Conservation (phyloP, 441 rosid species). For the Biscutella laevigata region DNA sequence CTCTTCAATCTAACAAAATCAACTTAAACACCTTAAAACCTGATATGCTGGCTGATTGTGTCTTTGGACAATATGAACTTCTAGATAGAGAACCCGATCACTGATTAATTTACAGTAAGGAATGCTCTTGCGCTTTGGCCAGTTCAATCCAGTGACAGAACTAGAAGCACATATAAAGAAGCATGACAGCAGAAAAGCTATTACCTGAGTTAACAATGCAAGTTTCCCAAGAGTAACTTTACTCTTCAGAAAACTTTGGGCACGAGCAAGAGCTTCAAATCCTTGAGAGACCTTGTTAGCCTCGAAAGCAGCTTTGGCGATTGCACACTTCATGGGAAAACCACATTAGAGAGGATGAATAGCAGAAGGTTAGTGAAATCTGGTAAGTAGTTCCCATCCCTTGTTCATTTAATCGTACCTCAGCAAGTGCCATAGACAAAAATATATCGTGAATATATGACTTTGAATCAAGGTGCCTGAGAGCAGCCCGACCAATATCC, state of each 20-base stretch:
- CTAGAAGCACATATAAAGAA: slow-evolving; percentile 1
- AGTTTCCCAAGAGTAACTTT: slow-evolving; percentile 66
- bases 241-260: slow-evolving; percentile 83
- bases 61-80: background rate
- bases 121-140: background rate
- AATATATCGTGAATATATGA: slow-evolving; percentile 73
- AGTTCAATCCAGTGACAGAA: slow-evolving; percentile 1
- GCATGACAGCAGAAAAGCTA: slow-evolving; percentile 10
- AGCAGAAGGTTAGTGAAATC: slow-evolving; percentile 41
- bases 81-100: background rate
- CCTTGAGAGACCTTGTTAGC: slow-evolving; percentile 81
- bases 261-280: slow-evolving; percentile 97
- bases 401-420: slow-evolving; percentile 52
- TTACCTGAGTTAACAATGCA: slow-evolving; percentile 72
- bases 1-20: slow-evolving; percentile 43
- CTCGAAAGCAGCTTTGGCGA: slow-evolving; percentile 77
- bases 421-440: slow-evolving; percentile 85
- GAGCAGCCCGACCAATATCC: slow-evolving; percentile 68
- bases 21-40: slow-evolving; percentile 7
- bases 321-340: slow-evolving; percentile 87
- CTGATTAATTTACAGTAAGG: background rate
- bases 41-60: background rate
- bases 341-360: slow-evolving; percentile 53
- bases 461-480: slow-evolving; percentile 70
- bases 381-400: slow-evolving; percentile 27